Conservation (phyloP, 345 rosid species). For the Noccaea bulbosa region DNA sequence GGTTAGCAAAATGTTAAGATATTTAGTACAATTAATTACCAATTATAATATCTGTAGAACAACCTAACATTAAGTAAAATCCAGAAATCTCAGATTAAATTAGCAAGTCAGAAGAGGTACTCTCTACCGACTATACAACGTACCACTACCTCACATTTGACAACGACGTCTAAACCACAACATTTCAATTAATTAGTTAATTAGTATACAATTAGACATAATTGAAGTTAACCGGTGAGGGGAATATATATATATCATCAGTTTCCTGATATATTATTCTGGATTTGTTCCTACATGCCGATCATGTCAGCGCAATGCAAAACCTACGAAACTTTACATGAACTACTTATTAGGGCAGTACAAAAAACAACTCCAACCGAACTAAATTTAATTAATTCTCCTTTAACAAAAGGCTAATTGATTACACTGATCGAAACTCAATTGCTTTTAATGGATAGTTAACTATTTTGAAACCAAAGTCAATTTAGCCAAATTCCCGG, state of each 20-base stretch:
- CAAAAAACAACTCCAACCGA: not conserved
- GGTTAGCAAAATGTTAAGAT: not conserved
- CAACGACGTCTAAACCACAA: conserved; percentile 9
- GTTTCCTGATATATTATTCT: conserved; percentile 1
- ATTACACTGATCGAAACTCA: not conserved
- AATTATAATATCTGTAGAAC: not conserved
- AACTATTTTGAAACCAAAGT: conserved; percentile 1
- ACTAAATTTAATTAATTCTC: not conserved
- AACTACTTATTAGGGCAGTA: not conserved
- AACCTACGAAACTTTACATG: not conserved
- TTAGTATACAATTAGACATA: not conserved
- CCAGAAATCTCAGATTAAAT: not conserved
- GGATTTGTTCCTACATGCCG: not conserved
- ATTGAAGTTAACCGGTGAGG: not conserved
- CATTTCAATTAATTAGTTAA: not conserved
- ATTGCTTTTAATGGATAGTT: not conserved
- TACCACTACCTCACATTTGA: conserved; percentile 27
- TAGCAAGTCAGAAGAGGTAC: conserved; percentile 10
- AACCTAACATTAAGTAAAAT: conserved; percentile 7
- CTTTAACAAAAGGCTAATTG: not conserved
- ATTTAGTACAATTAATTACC: not conserved
- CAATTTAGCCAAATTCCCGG: conserved; percentile 9
- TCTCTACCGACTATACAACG: conserved; percentile 13
- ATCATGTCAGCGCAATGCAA: conserved; percentile 20
- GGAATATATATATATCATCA: not conserved